phyloP scores from a whole-genome alignment of 2,329 filamentous ascomycete species.

The Fusarium fujikuroi region DNA sequence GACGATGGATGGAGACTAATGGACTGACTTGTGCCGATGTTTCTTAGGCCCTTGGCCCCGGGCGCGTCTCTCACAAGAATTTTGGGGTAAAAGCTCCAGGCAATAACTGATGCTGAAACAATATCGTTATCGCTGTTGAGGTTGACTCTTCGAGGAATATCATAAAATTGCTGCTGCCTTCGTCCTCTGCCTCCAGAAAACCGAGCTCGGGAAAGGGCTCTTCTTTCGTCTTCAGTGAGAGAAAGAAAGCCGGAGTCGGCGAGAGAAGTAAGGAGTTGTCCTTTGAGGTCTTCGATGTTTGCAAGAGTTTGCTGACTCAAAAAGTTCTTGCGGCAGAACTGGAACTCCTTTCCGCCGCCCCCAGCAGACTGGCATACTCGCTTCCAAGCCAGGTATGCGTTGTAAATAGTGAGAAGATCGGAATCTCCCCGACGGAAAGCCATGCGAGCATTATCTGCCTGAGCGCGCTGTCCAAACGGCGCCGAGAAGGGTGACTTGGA shows the following conservation, averaged over 20 bases:
- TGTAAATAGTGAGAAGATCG: conserved; percentile 91
- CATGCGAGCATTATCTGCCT: conserved; percentile 82
- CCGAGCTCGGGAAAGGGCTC: conserved; percentile 73
- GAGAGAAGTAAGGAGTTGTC: conserved; percentile 85
- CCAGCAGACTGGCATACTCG: conserved; percentile 76
- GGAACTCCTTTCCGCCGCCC: conserved; percentile 75
- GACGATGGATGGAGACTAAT: conserved; percentile 89
- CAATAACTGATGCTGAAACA: conserved; percentile 82
- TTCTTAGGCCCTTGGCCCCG: conserved; percentile 81
- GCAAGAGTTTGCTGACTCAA: conserved; percentile 87
- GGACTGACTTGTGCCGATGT: conserved; percentile 90
- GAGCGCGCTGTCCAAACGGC: conserved; percentile 83
- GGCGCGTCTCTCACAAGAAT: conserved; percentile 81
- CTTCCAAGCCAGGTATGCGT: conserved; percentile 92
- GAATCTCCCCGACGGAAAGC: conserved; percentile 89
- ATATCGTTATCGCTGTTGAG: conserved; percentile 82
- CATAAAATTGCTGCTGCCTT: conserved; percentile 79
- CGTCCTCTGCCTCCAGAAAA: conserved; percentile 63
- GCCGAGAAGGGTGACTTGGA: conserved; percentile 94
- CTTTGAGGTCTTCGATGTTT: conserved; percentile 96
- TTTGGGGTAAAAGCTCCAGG: conserved; percentile 96
- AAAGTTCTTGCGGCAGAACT: conserved; percentile 96
- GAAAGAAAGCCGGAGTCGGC: conserved; percentile 86
- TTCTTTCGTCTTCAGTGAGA: conserved; percentile 78
- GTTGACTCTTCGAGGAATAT: conserved; percentile 80